Evolutionary conservation across 2,329 filamentous ascomycete species (phyloP), one percentile per base, ranked within the genome.

Genomic region (Orbilia ellipsospora): DNA sequence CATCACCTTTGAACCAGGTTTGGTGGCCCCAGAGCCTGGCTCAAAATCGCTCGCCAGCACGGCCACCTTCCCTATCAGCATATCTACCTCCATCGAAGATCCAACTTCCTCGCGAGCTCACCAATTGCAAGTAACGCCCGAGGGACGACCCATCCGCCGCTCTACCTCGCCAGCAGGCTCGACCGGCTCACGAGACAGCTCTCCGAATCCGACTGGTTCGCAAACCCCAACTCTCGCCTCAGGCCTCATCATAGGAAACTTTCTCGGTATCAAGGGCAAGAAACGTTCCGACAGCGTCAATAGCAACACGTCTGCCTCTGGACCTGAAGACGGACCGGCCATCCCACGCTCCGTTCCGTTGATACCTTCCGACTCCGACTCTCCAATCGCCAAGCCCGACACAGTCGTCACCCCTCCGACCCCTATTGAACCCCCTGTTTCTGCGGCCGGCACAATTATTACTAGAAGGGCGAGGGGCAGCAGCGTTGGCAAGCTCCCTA

Each of bases 41-140:
- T 75, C 72, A 7, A 64, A 59, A 23, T 61, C 72, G 8, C 20
- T 60, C 18, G 57, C 70, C 26, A 50, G 45, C 54, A 75, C 72
- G 31, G 50, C 72, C 44, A 75, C 72, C 72, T 75, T 75, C 64
- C 72, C 72, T 12, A 75, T 75, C 59, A 69, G 64, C 54, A 75
- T 75, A 20, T 75, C 72, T 6, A 75, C 72, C 31, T 75, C 72
- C 16, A 68, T 75, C 64, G 72, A 75, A 65, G 72, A 75, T 59
- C 72, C 72, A 16, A 65, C 64, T 13, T 69, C 64, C 20, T 48
- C 72, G n/a, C 65, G 64, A 50, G 6, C 57, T n/a, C 64, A 52
- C 10, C 72, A 75, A 36, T 57, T 75, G 8, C 72, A 75, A 60
- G 60, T 75, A 12, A 75, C 72, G 4, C 26, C 72, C 8, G 72